Evolutionary conservation across 2,329 filamentous ascomycete species (phyloP).

Genomic region (Graphilbum sp.): DNA sequence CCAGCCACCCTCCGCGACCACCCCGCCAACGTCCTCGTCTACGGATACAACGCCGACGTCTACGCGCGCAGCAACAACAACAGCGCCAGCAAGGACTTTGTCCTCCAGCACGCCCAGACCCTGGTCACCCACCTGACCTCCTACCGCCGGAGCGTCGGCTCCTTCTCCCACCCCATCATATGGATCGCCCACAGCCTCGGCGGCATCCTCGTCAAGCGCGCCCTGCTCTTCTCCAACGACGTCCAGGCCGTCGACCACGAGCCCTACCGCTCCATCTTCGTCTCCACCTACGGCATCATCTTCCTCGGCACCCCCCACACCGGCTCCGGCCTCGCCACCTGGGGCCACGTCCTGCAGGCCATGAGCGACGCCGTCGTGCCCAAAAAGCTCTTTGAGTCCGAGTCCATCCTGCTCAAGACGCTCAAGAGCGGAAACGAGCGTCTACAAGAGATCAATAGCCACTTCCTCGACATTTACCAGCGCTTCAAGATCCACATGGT

Average conservation of each 20-base stretch:
- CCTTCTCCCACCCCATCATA: constrained; percentile 49
- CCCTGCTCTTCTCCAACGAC: constrained; percentile 50
- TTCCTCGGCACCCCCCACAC: constrained; percentile 66
- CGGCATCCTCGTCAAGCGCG: constrained; percentile 55
- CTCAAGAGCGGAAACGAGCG: constrained; percentile 61
- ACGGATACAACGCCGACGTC: constrained; percentile 59
- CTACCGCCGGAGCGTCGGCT: constrained; percentile 42
- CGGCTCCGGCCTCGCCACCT: constrained; percentile 51
- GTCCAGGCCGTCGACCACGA: constrained; percentile 42
- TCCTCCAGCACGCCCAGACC: constrained; percentile 56
- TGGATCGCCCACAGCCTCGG: constrained; percentile 63
- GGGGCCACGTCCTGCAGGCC: constrained; percentile 50
- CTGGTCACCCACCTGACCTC: constrained; percentile 45
- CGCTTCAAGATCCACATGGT: constrained; percentile 62
- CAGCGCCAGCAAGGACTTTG: constrained; percentile 46
- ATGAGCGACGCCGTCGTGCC: constrained; percentile 51
- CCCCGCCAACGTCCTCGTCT: constrained; percentile 50
- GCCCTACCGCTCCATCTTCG: constrained; percentile 49
- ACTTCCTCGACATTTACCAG: constrained; percentile 55
- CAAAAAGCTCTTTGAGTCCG: constrained; percentile 48
- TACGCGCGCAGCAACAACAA: constrained; percentile 26
- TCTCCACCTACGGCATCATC: constrained; percentile 60
- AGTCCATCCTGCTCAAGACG: constrained; percentile 50
- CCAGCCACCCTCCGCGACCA: constrained; percentile 39
- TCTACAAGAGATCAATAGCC: constrained; percentile 55